Conservation (phyloP, 2,329 filamentous ascomycete species). For the Penicillium occitanis region DNA sequence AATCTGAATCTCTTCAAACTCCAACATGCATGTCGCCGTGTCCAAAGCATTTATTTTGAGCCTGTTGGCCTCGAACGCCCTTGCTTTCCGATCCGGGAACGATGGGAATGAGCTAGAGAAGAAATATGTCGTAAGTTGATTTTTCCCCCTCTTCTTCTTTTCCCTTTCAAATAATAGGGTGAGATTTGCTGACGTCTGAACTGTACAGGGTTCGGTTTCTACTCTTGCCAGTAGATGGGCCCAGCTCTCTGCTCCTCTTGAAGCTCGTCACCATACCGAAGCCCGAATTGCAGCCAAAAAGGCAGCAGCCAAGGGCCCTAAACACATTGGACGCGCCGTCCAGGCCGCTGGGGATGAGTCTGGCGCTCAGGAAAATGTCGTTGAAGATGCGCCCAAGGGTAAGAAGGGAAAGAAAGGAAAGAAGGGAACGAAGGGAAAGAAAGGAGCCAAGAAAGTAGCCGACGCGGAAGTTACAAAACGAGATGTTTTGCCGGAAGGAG, state of each 20-base stretch:
- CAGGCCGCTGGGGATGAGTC: not conserved
- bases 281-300: constrained; percentile 2
- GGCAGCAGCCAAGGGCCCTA: not conserved
- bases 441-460: not conserved
- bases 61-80: not conserved
- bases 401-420: not conserved
- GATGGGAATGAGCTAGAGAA: not conserved
- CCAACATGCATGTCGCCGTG: not conserved
- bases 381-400: not conserved
- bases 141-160: not conserved
- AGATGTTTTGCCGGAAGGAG: not conserved
- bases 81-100: not conserved
- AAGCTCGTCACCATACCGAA: constrained; percentile 11
- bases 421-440: not conserved
- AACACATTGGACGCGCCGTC: not conserved
- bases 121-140: not conserved
- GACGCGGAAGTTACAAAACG: not conserved
- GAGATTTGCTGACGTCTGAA: not conserved
- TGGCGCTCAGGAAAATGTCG: not conserved
- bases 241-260: not conserved
- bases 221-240: constrained; percentile 4
- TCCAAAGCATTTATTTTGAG: not conserved
- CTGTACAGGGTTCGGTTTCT: not conserved
- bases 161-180: not conserved
- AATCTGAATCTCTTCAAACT: not conserved